Percentiles rank a stretch among this genome's conserved stretches.
phyloP scores from a whole-genome alignment of 2,329 filamentous ascomycete genomes.

The Diaporthe capsici region DNA sequence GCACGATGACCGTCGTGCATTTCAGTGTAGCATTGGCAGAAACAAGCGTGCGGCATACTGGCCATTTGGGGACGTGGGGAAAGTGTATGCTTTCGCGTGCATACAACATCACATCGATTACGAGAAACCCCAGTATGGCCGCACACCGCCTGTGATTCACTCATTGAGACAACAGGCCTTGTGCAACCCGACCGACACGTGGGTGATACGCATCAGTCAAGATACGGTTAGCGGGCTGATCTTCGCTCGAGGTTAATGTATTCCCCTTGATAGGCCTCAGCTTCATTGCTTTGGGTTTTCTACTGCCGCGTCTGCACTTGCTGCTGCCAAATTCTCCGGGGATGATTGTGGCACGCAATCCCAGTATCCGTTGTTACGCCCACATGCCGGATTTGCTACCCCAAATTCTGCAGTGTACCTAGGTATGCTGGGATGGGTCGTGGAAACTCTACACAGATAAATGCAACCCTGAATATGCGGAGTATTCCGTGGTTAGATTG shows the following conservation, averaged over 20 bases:
- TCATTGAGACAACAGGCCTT: not conserved
- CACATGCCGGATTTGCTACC: not conserved
- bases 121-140: not conserved
- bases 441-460: fast-evolving
- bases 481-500: not conserved
- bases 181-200: not conserved
- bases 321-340: not conserved
- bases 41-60: not conserved
- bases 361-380: not conserved
- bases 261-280: not conserved
- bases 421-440: too few species aligned
- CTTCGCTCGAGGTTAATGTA: not conserved
- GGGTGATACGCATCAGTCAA: fast-evolving
- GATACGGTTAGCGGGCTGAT: fast-evolving
- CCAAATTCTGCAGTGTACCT: not conserved
- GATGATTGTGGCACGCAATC: too few species aligned
- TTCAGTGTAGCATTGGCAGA: not conserved
- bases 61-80: not conserved
- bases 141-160: not conserved
- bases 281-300: not conserved
- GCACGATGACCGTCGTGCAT: not conserved
- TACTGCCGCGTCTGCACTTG: not conserved
- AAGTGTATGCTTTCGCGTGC: not conserved
- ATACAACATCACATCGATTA: not conserved
- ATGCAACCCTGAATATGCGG: not conserved